Conservation (phyloP, 83 land plant genomes). For the Diphasiastrum complanatum region DNA sequence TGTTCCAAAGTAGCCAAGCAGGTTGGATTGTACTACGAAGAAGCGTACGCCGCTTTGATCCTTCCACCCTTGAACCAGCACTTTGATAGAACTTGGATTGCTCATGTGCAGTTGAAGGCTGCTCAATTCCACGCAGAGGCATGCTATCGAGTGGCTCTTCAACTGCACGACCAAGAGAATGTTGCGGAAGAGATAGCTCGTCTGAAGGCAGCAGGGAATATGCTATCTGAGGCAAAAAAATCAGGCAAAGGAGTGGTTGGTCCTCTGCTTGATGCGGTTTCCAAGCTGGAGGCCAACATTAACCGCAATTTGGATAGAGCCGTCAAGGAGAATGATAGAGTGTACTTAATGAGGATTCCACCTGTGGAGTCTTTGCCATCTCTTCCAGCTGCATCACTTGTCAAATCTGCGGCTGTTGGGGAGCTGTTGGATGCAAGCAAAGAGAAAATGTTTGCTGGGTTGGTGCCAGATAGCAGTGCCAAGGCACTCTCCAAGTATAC, state of each 20-base stretch:
- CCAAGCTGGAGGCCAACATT: constrained; percentile 61
- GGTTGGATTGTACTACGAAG: constrained; percentile 88
- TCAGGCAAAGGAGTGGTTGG: constrained; percentile 68
- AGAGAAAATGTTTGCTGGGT: constrained; percentile 77
- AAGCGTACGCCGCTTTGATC: constrained; percentile 64
- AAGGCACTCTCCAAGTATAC: constrained; percentile 94
- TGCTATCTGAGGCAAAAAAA: constrained; percentile 68
- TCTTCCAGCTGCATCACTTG: constrained; percentile 73
- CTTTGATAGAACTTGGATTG: constrained; percentile 84
- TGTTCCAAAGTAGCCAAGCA: constrained; percentile 84
- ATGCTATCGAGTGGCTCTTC: constrained; percentile 65
- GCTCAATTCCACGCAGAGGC: constrained; percentile 87
- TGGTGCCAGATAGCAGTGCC: constrained; percentile 86
- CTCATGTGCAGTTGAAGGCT: constrained; percentile 95
- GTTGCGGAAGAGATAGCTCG: constrained; percentile 95
- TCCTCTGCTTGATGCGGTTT: constrained; percentile 73
- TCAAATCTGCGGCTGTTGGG: constrained; percentile 59
- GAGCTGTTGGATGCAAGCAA: constrained; percentile 89
- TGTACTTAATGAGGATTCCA: constrained; percentile 95
- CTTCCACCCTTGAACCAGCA: constrained; percentile 74
- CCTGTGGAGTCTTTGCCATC: constrained; percentile 51
- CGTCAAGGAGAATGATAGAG: constrained; percentile 89
- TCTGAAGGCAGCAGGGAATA: constrained; percentile 55
- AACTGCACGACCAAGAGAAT: constrained; percentile 85
- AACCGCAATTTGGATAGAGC: constrained; percentile 86